These are phyloP conservation scores for Citrus cavaleriei DNA, from an alignment of 345 rosid species.

Conservation along the genomic window DNA sequence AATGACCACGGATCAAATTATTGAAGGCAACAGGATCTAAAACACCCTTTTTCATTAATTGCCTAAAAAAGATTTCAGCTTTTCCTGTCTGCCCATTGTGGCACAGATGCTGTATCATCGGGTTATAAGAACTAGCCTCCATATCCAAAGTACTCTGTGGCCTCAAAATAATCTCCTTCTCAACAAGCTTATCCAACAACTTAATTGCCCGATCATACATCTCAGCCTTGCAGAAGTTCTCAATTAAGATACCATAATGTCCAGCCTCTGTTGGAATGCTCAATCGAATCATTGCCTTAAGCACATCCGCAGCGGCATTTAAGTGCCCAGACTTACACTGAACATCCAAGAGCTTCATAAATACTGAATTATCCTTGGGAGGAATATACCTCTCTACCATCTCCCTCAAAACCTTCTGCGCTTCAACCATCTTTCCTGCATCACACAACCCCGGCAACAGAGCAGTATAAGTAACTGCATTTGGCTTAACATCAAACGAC, in stretches of 20 bases:
- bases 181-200: slow-evolving; percentile 68
- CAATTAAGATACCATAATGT: slow-evolving; percentile 76
- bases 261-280: slow-evolving; percentile 78
- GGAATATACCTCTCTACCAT: slow-evolving; percentile 62
- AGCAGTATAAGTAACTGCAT: slow-evolving; percentile 67
- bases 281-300: slow-evolving; percentile 74
- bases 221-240: slow-evolving; percentile 67
- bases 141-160: slow-evolving; percentile 62
- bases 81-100: slow-evolving; percentile 63
- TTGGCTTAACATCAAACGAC: slow-evolving; percentile 60
- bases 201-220: slow-evolving; percentile 63
- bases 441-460: slow-evolving; percentile 81
- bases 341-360: slow-evolving; percentile 53
- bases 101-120: slow-evolving; percentile 65
- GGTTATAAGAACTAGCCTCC: slow-evolving; percentile 64
- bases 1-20: slow-evolving; percentile 68
- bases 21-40: slow-evolving; percentile 68
- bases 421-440: slow-evolving; percentile 66
- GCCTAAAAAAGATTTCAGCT: slow-evolving; percentile 83
- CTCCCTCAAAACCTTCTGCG: slow-evolving; percentile 52
- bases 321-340: slow-evolving; percentile 64
- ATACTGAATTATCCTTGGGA: slow-evolving; percentile 71
- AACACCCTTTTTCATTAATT: slow-evolving; percentile 84
- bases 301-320: slow-evolving; percentile 69
- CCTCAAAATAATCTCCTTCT: slow-evolving; percentile 73